Conservation (phyloP, 1,139 yeast species). For the Debaryomycetaceae sp. region DNA sequence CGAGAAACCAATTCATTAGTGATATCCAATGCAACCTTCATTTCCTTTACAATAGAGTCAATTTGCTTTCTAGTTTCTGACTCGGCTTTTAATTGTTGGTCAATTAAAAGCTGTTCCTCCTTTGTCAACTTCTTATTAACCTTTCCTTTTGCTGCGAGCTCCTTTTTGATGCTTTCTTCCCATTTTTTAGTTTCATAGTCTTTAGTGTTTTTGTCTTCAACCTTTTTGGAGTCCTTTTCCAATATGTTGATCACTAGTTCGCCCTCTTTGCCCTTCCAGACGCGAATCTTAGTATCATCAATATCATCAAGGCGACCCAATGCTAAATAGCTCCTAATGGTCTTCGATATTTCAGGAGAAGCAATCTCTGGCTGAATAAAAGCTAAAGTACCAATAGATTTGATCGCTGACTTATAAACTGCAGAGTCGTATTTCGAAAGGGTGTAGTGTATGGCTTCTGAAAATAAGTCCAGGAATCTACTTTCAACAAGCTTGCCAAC, state of each 20-base stretch:
- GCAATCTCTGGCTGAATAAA: slow-evolving; percentile 65
- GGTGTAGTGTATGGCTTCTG: slow-evolving; percentile 26
- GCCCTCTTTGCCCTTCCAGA: slow-evolving; percentile 71
- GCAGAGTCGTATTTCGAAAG: slow-evolving; percentile 15
- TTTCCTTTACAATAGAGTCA: slow-evolving; percentile 28
- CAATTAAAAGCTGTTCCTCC: slow-evolving; percentile 66
- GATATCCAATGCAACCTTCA: slow-evolving; percentile 51
- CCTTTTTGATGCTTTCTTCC: slow-evolving; percentile 82
- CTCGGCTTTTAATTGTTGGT: slow-evolving; percentile 63
- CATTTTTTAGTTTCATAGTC: slow-evolving; percentile 86
- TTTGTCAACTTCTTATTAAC: slow-evolving; percentile 57
- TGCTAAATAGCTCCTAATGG: slow-evolving; percentile 42
- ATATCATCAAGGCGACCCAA: slow-evolving; percentile 24
- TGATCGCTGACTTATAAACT: slow-evolving; percentile 45
- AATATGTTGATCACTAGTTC: slow-evolving; percentile 67
- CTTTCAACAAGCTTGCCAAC: slow-evolving; percentile 55
- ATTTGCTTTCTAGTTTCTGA: slow-evolving; percentile 49
- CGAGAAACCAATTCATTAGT: slow-evolving; percentile 50
- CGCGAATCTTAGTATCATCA: slow-evolving; percentile 36
- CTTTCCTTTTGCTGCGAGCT: slow-evolving; percentile 48
- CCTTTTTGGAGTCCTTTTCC: slow-evolving; percentile 34
- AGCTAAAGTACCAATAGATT: slow-evolving; percentile 60
- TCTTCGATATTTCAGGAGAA: slow-evolving; percentile 48
- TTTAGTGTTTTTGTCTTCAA: slow-evolving; percentile 58
- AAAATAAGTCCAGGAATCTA: slow-evolving; percentile 12